Base-by-base conservation (phyloP, 306 rosid genomes). In the Parietaria judaica region DNA sequence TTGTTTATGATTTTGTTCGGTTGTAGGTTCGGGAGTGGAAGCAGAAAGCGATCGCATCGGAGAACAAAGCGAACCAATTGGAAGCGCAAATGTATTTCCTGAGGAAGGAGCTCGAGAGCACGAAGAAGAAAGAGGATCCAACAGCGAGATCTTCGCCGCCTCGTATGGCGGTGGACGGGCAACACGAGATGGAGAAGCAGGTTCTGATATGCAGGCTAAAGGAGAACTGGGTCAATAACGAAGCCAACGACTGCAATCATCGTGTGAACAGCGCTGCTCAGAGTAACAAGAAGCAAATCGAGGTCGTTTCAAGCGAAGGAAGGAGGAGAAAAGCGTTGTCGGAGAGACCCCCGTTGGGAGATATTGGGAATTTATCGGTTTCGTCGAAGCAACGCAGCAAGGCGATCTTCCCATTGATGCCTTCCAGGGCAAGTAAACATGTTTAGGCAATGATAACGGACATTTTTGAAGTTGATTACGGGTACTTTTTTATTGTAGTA, bases 21-120 rank as follows among this genome's bases (percentile, higher is more conserved):
- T 60, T 39, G 14, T 57, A 92, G 98, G 88, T 84, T 68, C 88
- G 86, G 74, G 95, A 92, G 67, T 92, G 98, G 98, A 92, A 63
- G 73, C 61, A 86, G 61, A 86, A 74, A 66, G 95, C 96, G 45
- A 63, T 74, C 4, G 72, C 85, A 49, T 80, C 81, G 7, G 95
- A 84, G 67, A 75, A 39, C 60, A 82, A 79, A 68, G 78, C 74
- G 52, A 70, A 60, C 16, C 82, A 71, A 55, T 69, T 83, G 7
- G 81, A 82, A 76, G 77, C 61, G 11, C 72, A 82, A 57, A 55
- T 80, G 58, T 70, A 80, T 6, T 8, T 8, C 31, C 66, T 86
- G 7, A 36, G 14, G 5, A 51, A 35, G 13, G 95, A 91, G 58
- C 75, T 81, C 7, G 84, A 85, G 14, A 60, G 61, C 54, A 23